Percentiles rank a stretch among this genome's conserved stretches.
Conservation (phyloP, 164 flowering plant genomes). For the Dillenia turbinata region DNA sequence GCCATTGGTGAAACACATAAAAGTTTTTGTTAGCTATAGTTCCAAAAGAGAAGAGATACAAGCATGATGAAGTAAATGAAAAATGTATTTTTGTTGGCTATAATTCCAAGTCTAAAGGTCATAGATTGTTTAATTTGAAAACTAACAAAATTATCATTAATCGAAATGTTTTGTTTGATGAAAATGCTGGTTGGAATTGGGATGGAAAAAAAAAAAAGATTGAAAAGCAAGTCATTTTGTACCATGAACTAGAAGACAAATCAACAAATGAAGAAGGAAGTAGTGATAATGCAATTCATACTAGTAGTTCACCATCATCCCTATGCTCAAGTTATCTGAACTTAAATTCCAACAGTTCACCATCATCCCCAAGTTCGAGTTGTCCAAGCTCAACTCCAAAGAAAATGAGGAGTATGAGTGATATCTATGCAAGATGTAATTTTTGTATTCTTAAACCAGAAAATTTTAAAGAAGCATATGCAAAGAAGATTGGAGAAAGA, state of each 20-base stretch:
- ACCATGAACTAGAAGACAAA: not conserved
- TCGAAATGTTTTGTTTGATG: no score
- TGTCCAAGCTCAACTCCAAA: conserved; percentile 1
- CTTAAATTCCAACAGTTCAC: not conserved
- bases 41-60: no score
- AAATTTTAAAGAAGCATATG: no score
- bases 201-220: not conserved
- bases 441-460: not conserved
- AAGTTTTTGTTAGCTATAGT: not conserved
- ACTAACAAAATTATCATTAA: no score
- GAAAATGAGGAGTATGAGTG: not conserved
- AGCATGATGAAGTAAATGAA: no score
- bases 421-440: not conserved
- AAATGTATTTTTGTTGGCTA: no score
- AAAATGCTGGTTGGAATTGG: not conserved
- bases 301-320: not conserved
- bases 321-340: not conserved
- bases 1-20: not conserved
- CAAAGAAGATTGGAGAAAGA: no score
- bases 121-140: no score
- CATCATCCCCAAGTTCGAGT: not conserved
- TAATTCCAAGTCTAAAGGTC: no score
- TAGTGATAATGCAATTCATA: not conserved
- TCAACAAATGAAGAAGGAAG: not conserved
- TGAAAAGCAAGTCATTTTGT: not conserved